These are phyloP conservation scores for Meira nashicola DNA, from an alignment of 1,284 basidiomycete species.

Conservation along the genomic window DNA sequence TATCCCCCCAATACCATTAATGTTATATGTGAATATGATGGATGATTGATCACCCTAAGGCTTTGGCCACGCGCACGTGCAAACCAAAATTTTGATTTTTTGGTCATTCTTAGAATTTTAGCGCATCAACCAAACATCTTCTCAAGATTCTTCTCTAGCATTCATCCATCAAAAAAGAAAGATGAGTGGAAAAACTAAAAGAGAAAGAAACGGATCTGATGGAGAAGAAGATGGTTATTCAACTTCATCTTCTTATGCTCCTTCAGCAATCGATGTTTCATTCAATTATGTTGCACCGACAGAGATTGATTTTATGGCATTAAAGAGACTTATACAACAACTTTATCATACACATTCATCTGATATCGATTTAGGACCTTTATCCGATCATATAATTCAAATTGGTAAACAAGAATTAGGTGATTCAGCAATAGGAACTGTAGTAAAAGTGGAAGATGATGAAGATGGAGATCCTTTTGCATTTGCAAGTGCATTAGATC, in stretches of 20 bases:
- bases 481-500: constrained; percentile 36
- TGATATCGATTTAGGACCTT: constrained; percentile 29
- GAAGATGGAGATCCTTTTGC: constrained; percentile 49
- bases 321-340: constrained; percentile 47
- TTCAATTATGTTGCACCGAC: constrained; percentile 46
- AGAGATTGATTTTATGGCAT: constrained; percentile 42
- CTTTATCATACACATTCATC: constrained; percentile 48
- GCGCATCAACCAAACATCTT: too few relatives aligned
- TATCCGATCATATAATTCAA: constrained; percentile 21
- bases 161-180: background rate
- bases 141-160: background rate
- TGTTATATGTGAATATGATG: too few relatives aligned
- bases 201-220: background rate
- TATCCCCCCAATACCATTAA: too few relatives aligned
- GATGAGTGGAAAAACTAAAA: background rate
- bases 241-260: constrained; percentile 6
- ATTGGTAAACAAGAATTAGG: constrained; percentile 15
- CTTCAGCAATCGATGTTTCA: constrained; percentile 47
- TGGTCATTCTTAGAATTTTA: too few relatives aligned
- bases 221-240: constrained; percentile 4
- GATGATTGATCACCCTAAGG: too few relatives aligned
- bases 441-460: constrained; percentile 47
- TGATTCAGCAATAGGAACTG: constrained; percentile 34
- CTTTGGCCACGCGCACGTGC: too few relatives aligned
- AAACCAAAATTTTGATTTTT: too few relatives aligned